These are phyloP conservation scores for Sphaerulina musiva DNA, from an alignment of 2,329 filamentous ascomycete species.

Conservation along the genomic window DNA sequence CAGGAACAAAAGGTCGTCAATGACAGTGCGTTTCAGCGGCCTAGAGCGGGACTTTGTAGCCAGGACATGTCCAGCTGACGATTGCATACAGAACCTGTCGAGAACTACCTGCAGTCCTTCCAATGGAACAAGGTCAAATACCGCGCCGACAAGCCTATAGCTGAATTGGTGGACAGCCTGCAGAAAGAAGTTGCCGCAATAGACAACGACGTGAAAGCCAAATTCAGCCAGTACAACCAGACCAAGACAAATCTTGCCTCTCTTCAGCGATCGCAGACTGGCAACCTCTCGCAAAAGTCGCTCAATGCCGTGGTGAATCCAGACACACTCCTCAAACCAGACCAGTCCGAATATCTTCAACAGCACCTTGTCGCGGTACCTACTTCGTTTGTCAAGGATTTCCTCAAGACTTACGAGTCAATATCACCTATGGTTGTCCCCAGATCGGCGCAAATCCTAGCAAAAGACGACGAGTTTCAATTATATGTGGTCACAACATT, in stretches of 20 bases:
- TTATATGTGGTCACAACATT: constrained; percentile 87
- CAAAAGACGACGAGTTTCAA: constrained; percentile 81
- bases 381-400: constrained; percentile 73
- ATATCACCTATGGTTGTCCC: constrained; percentile 88
- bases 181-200: constrained; percentile 90
- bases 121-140: constrained; percentile 98
- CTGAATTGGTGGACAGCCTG: constrained; percentile 77
- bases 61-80: constrained; percentile 12
- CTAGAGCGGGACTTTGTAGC: not conserved
- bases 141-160: constrained; percentile 80
- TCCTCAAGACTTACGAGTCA: constrained; percentile 82
- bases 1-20: constrained; percentile 87
- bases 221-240: constrained; percentile 89
- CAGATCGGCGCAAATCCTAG: constrained; percentile 71
- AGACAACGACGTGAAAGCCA: constrained; percentile 91
- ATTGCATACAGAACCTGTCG: constrained; percentile 68
- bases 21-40: constrained; percentile 60
- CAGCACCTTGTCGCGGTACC: constrained; percentile 91
- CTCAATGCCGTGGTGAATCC: constrained; percentile 84
- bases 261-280: constrained; percentile 81
- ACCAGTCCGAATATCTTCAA: constrained; percentile 86
- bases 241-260: constrained; percentile 77
- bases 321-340: constrained; percentile 63
- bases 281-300: constrained; percentile 90
- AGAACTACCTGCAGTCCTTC: constrained; percentile 84